Evolutionary conservation across 129 eudicot species (phyloP).

Genomic region (Chrysanthemum seticuspe): DNA sequence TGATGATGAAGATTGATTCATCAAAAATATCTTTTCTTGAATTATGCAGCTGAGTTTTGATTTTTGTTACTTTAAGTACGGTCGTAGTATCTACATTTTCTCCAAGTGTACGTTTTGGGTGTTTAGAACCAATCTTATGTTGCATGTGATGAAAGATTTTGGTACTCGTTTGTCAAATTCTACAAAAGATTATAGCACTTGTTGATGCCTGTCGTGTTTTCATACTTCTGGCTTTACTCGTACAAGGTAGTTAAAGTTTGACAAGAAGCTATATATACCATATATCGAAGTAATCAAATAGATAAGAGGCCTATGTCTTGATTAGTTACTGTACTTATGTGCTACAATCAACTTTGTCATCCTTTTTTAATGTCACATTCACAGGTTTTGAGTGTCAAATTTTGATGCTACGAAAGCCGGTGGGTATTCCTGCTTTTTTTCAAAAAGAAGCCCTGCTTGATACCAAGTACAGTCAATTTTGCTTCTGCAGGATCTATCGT

Average conservation of each 20-base stretch:
- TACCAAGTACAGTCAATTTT: no score
- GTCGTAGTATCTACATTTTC: constrained; percentile 15
- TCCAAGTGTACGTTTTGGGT: constrained; percentile 15
- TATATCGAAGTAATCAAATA: background rate
- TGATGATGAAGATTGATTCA: constrained; percentile 57
- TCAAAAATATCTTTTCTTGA: constrained; percentile 6
- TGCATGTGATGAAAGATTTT: constrained; percentile 16
- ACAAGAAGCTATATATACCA: no score
- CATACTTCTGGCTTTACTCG: no score
- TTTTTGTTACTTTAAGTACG: constrained; percentile 19
- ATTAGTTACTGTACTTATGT: no score
- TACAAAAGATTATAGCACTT: background rate
- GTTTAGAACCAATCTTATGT: constrained; percentile 8
- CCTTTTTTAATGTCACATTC: no score
- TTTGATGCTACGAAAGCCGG: no score
- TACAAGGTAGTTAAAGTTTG: background rate
- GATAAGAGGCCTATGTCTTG: no score
- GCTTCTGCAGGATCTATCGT: no score
- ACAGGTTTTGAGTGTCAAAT: no score
- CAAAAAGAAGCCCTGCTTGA: no score
- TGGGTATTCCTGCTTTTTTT: no score
- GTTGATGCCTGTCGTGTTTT: background rate
- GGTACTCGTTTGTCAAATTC: background rate
- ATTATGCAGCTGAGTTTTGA: constrained; percentile 20
- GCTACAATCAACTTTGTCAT: no score